Base-by-base conservation (phyloP, 805 yeast genomes). In the Saccharomyces jurei region DNA sequence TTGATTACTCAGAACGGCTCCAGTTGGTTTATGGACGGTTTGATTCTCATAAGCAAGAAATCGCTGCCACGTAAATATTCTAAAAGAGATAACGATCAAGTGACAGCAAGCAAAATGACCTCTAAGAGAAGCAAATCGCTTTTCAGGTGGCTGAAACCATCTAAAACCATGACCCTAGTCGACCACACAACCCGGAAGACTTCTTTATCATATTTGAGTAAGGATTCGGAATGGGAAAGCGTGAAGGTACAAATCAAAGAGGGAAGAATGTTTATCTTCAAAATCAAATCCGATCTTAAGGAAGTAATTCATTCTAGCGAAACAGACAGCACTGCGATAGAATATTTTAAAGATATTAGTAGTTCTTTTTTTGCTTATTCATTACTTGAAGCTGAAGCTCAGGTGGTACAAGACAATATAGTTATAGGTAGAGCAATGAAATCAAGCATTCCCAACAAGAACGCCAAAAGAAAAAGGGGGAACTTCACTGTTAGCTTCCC, bases 261-360 rank as follows among this genome's bases (percentile, higher is more conserved):
- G 51, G 71, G 71, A 11, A 57, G 71, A 21, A 53, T 68, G 36
- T 65, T 57, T 51, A 55, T 68, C 3, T 64, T 63, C 52, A 56
- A 47, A 51, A 57, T 32, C n/a, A 36, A 17, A 21, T 11, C 22
- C 17, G 13, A n/a, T 17, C 11, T 36, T 3, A 36, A 17, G 44
- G 44, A 36, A 1, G 3, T 36, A 3, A 17, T 17, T 8, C 10
- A 17, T 6, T 36, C 44, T 9, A 36, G 17, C 4, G 36, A 47
- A 14, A 36, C 27, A 8, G 25, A 54, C 11, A 41, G 47, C 4
- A 11, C 25, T 8, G 8, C 25, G 6, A 28, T 54, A 11, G 57
- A 49, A 13, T 32, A 46, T 21, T 52, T 51, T 17, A 54, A 54
- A 47, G 32, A 27, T 13, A 25, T 51, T 2, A 56, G 61, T 46